These are phyloP conservation scores for Kuraishia hungarica DNA, from an alignment of 805 yeast genomes.

Conservation along the genomic window DNA sequence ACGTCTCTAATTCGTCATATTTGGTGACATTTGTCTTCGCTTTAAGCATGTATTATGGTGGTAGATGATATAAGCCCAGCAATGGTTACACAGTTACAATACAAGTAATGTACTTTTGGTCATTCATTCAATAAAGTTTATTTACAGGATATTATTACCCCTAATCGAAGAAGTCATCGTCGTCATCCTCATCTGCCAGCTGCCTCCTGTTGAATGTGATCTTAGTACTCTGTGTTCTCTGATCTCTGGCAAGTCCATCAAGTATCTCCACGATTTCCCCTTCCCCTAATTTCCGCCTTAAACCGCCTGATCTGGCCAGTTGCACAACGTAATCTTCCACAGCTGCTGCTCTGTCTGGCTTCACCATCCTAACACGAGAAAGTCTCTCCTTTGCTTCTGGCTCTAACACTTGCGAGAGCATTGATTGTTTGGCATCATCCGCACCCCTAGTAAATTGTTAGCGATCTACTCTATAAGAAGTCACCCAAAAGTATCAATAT, in stretches of 20 bases:
- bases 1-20: too few relatives aligned
- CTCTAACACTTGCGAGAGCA: slow-evolving; percentile 63
- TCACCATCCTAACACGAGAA: slow-evolving; percentile 77
- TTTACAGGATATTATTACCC: background rate
- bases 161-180: slow-evolving; percentile 11
- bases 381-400: slow-evolving; percentile 83
- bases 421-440: slow-evolving; percentile 15
- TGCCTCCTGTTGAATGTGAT: slow-evolving; percentile 48
- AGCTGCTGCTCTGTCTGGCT: slow-evolving; percentile 84
- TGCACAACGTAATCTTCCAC: slow-evolving; percentile 76
- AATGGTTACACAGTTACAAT: too few relatives aligned
- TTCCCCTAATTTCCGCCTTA: slow-evolving; percentile 68
- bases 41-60: too few relatives aligned
- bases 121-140: background rate
- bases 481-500: too few relatives aligned
- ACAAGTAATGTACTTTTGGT: background rate
- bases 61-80: too few relatives aligned
- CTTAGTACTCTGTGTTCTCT: slow-evolving; percentile 50
- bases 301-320: slow-evolving; percentile 68
- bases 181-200: slow-evolving; percentile 9
- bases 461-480: too few relatives aligned
- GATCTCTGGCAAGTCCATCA: slow-evolving; percentile 73
- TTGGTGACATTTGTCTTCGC: too few relatives aligned
- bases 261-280: slow-evolving; percentile 75
- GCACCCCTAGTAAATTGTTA: background rate